These are phyloP conservation scores for Agrocybe pediades DNA, from an alignment of 768 basidiomycete genomes.

Conservation along the genomic window DNA sequence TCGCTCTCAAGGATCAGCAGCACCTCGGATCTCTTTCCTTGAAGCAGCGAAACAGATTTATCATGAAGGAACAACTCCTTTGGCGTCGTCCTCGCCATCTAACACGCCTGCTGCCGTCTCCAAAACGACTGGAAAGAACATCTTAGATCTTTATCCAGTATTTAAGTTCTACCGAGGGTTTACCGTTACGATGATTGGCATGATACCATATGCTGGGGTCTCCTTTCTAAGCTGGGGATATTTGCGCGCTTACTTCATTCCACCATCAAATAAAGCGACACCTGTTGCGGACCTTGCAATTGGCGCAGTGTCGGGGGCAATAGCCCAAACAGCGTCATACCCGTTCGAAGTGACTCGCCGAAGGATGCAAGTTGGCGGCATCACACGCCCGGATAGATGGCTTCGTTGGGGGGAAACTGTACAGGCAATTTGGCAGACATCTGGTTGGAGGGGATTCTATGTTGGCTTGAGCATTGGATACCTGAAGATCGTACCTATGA, in stretches of 20 bases:
- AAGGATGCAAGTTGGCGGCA: slow-evolving; percentile 94
- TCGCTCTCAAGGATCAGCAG: slow-evolving; percentile 25
- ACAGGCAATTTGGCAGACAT: slow-evolving; percentile 58
- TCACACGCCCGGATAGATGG: slow-evolving; percentile 76
- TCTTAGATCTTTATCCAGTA: slow-evolving; percentile 67
- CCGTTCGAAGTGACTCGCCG: slow-evolving; percentile 93
- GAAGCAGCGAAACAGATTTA: slow-evolving; percentile 69
- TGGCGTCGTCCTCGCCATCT: slow-evolving; percentile 21
- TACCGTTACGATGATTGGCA: slow-evolving; percentile 86
- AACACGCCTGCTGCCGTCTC: slow-evolving; percentile 5
- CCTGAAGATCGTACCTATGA: slow-evolving; percentile 95
- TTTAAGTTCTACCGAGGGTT: slow-evolving; percentile 98
- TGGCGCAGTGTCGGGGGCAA: slow-evolving; percentile 83
- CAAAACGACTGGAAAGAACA: slow-evolving; percentile 17
- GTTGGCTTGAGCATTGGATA: slow-evolving; percentile 92
- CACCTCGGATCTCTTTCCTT: slow-evolving; percentile 49
- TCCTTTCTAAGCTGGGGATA: slow-evolving; percentile 93
- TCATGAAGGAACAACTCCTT: slow-evolving; percentile 50
- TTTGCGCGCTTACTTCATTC: slow-evolving; percentile 61
- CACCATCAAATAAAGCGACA: slow-evolving; percentile 40
- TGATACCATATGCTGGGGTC: slow-evolving; percentile 94
- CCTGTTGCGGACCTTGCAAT: slow-evolving; percentile 71
- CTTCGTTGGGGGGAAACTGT: slow-evolving; percentile 81
- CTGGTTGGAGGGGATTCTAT: slow-evolving; percentile 89
- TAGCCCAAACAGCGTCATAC: slow-evolving; percentile 89